Evolutionary conservation across 2,329 filamentous ascomycete species (phyloP).

Genomic region (Pleurostoma richardsiae): DNA sequence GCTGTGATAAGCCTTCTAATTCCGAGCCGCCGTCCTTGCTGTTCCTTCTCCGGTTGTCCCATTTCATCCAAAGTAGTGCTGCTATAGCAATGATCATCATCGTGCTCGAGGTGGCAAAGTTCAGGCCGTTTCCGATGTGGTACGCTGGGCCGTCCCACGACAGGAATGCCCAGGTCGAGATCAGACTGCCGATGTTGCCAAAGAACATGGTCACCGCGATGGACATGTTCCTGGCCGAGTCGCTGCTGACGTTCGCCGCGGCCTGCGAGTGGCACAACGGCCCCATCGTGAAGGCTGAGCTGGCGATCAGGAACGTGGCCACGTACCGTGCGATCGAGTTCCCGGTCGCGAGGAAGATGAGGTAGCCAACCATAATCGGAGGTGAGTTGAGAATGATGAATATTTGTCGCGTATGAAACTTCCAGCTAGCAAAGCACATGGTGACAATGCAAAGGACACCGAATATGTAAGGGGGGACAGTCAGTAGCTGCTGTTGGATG

Average conservation of each 20-base stretch:
- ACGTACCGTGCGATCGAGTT: slow-evolving; percentile 53
- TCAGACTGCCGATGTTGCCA: slow-evolving; percentile 15
- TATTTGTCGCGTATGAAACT: slow-evolving; percentile 51
- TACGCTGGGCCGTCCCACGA: slow-evolving; percentile 60
- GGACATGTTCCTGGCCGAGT: slow-evolving; percentile 52
- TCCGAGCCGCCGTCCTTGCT: slow-evolving; percentile 49
- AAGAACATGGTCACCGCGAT: slow-evolving; percentile 15
- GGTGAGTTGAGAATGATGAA: slow-evolving; percentile 56
- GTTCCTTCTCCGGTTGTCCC: slow-evolving; percentile 55
- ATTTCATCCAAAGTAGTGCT: slow-evolving; percentile 55
- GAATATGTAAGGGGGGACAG: slow-evolving; percentile 64
- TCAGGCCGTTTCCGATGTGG: slow-evolving; percentile 66
- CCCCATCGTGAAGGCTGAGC: slow-evolving; percentile 57
- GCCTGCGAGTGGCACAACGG: slow-evolving; percentile 61
- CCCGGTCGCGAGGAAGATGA: slow-evolving; percentile 58
- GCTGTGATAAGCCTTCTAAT: slow-evolving; percentile 47
- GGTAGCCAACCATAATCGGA: slow-evolving; percentile 61
- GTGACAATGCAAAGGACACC: slow-evolving; percentile 59
- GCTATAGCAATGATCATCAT: slow-evolving; percentile 45
- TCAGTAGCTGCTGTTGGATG: slow-evolving; percentile 61
- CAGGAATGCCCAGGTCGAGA: slow-evolving; percentile 61
- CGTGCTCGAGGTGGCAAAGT: slow-evolving; percentile 55
- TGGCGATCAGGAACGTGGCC: slow-evolving; percentile 62
- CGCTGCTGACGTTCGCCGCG: slow-evolving; percentile 63
- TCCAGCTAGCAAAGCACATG: slow-evolving; percentile 54